Conservation (phyloP, 1,284 basidiomycete species). For the Fistulina hepatica region DNA sequence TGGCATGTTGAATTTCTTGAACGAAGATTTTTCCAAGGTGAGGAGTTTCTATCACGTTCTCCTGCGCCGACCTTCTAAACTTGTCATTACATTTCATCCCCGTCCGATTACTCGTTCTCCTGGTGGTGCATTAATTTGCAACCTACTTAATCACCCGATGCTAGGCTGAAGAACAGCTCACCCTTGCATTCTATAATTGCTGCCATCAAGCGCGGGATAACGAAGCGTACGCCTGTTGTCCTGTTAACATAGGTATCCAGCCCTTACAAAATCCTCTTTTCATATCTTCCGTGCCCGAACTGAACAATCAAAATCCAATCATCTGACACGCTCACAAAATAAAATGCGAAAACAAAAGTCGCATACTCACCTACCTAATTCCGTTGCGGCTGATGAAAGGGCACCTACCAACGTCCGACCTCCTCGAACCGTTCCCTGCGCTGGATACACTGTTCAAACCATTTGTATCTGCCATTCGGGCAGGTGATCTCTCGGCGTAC, state of each 20-base stretch:
- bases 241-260: neutral
- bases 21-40: conserved; percentile 79
- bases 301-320: too few species aligned
- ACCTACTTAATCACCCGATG: too few species aligned
- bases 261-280: too few species aligned
- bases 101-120: too few species aligned
- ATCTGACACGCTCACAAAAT: too few species aligned
- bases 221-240: conserved; percentile 53
- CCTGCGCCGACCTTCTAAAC: neutral
- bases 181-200: conserved; percentile 75
- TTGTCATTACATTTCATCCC: conserved; percentile 1
- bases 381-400: conserved; percentile 83
- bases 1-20: conserved; percentile 88
- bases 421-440: conserved; percentile 62
- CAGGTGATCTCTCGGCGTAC: conserved; percentile 72
- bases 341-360: too few species aligned
- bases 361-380: conserved; percentile 85
- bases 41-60: too few species aligned
- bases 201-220: conserved; percentile 48
- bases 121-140: too few species aligned
- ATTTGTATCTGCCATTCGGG: conserved; percentile 69
- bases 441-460: conserved; percentile 70
- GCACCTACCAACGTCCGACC: conserved; percentile 60
- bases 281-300: too few species aligned
- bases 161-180: conserved; percentile 75